Conservation (phyloP, 345 rosid genomes). For the Eucalyptus camaldulensis region DNA sequence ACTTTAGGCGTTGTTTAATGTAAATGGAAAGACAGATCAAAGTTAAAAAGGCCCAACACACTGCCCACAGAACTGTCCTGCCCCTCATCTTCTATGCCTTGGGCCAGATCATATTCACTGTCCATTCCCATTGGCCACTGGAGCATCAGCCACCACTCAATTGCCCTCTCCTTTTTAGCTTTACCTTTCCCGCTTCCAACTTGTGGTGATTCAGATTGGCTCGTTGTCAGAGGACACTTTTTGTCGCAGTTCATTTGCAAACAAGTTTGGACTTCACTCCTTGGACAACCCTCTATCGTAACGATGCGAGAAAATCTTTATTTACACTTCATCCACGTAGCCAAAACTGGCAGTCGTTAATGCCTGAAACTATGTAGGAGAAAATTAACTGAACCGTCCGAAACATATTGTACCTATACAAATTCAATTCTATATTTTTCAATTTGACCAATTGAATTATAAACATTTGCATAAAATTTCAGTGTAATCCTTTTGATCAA, state of each 20-base stretch:
- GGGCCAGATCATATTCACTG: background rate
- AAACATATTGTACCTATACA: no score
- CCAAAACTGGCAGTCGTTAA: background rate
- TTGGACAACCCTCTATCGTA: background rate
- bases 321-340: background rate
- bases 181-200: background rate
- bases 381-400: background rate
- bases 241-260: background rate
- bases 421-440: fast-evolving
- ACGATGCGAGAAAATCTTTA: background rate
- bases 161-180: background rate
- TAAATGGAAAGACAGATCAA: background rate
- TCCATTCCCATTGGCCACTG: background rate
- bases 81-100: background rate
- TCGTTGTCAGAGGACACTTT: background rate
- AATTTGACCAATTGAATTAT: no score
- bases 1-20: background rate
- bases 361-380: background rate
- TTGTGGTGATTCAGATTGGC: background rate
- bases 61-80: background rate
- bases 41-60: background rate
- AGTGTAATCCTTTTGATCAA: background rate
- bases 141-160: background rate
- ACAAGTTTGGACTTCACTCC: background rate
- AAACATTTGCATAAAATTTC: no score